Percentiles rank a stretch among this genome's conserved stretches.
phyloP scores from a whole-genome alignment of 768 basidiomycete species.

The Leccinum rimulosum region DNA sequence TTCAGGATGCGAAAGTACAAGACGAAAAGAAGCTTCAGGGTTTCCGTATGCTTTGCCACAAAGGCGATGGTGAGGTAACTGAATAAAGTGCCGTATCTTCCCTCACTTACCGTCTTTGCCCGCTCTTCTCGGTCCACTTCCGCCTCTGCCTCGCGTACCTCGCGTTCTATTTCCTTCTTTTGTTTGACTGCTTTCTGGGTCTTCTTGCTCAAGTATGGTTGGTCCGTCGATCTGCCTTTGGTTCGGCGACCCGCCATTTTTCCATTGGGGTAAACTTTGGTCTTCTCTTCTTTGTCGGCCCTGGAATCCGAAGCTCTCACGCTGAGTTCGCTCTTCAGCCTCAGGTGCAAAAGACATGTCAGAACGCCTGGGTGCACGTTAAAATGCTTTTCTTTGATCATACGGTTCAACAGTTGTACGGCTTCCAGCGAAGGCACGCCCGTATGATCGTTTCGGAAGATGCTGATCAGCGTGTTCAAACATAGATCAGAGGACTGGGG shows the following conservation, averaged over 20 bases:
- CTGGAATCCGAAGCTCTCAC: constrained; percentile 74
- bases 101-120: constrained; percentile 63
- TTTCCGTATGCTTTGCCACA: constrained; percentile 85
- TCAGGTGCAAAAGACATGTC: constrained; percentile 78
- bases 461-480: constrained; percentile 72
- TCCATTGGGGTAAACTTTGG: constrained; percentile 38
- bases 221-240: constrained; percentile 57
- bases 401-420: constrained; percentile 88
- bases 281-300: constrained; percentile 51
- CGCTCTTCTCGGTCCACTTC: constrained; percentile 92
- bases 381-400: constrained; percentile 93
- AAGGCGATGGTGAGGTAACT: constrained; percentile 22
- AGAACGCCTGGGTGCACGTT: constrained; percentile 88
- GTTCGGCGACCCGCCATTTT: constrained; percentile 39
- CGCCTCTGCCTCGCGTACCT: constrained; percentile 92
- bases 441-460: constrained; percentile 81
- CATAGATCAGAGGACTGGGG: constrained; percentile 82
- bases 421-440: constrained; percentile 82
- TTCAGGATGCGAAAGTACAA: constrained; percentile 97
- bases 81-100: constrained; percentile 8
- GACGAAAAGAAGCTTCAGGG: constrained; percentile 93
- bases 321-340: constrained; percentile 82
- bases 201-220: constrained; percentile 90
- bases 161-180: constrained; percentile 84
- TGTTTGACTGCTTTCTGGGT: constrained; percentile 83